These are phyloP conservation scores for Trichophyton verrucosum DNA, from an alignment of 2,329 filamentous ascomycete genomes.

Conservation along the genomic window DNA sequence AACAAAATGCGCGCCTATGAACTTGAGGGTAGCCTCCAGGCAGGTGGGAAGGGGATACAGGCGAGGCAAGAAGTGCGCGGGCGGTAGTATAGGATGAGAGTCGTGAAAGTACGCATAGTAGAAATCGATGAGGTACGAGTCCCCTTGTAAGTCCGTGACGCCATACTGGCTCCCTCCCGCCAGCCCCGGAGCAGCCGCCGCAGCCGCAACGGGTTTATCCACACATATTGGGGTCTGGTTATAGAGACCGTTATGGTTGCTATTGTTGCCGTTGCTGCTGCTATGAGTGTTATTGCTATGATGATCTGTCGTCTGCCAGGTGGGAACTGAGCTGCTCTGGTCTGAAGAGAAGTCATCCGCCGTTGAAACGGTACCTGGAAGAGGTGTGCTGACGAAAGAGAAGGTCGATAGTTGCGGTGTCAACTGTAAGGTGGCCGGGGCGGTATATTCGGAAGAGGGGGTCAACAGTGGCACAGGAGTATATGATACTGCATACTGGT, in stretches of 20 bases:
- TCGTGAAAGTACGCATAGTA: conserved; percentile 46
- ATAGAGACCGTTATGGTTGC: not conserved
- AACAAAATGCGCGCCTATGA: conserved; percentile 45
- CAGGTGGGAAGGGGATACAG: conserved; percentile 32
- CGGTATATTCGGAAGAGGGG: not conserved
- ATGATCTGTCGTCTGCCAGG: not conserved
- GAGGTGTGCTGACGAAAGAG: not conserved
- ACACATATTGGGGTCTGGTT: conserved; percentile 6
- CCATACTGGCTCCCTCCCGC: conserved; percentile 17
- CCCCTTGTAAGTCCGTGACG: conserved; percentile 17
- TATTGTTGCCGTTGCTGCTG: not conserved
- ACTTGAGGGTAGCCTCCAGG: conserved; percentile 44
- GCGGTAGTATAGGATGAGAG: conserved; percentile 46
- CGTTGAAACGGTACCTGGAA: not conserved
- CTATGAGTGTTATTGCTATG: not conserved
- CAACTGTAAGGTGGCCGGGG: not conserved
- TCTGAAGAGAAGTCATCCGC: not conserved
- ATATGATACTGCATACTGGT: conserved; percentile 23
- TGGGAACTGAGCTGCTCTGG: not conserved
- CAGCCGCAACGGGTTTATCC: conserved; percentile 23
- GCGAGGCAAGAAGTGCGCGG: conserved; percentile 31
- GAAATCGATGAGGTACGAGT: conserved; percentile 37
- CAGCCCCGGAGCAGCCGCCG: not conserved
- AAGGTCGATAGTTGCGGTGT: not conserved
- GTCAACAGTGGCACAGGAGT: not conserved